Base-by-base conservation (phyloP, 2,329 filamentous ascomycete genomes). In the Aschersonia sp. region DNA sequence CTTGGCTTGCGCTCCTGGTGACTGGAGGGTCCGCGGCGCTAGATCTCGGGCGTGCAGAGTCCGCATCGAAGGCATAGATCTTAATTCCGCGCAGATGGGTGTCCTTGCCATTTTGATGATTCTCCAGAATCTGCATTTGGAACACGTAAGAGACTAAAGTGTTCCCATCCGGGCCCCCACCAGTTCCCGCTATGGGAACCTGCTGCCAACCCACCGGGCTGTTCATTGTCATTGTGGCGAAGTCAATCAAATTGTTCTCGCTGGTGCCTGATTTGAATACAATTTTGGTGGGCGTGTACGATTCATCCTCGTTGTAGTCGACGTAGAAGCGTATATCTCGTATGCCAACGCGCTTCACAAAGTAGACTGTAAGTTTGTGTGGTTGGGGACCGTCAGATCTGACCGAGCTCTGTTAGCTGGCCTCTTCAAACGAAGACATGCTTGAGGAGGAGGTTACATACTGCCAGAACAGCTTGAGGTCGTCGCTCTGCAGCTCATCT, bases 101-200 rank as follows among this genome's bases (percentile, higher is more conserved):
- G 62, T 98, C 92, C 63, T 98, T 98, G 53, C 92, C 92, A 63
- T 98, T 98, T 67, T 98, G 92, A 63, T 98, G 92, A 60, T 98
- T 98, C 68, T 97, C 92, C 46, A 90, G 76, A 45, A 98, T 83
- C 55, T 85, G 81, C 58, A 97, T 81, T 63, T 97, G 89, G 31
- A 98, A 74, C 32, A 97, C 79, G 68, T 90, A 95, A 12, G 86
- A 88, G 51, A 89, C 80, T 14, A 97, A 76, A 1, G 89, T 85
- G 56, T 81, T 84, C 41, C 76, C 83, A 58, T 79, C 80, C 44
- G 71, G 72, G 44, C 76, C 79, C 41, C 73, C 71, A n/a, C 75
- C 76, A 0, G 69, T 69, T 10, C 70, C 69, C 1, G 62, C 61
- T 14, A 78, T 65, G 29, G 86, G 80, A 1, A 96, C 83, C 60